Conservation (phyloP, 2,329 filamentous ascomycete genomes). For the Byssochlamys sp. region DNA sequence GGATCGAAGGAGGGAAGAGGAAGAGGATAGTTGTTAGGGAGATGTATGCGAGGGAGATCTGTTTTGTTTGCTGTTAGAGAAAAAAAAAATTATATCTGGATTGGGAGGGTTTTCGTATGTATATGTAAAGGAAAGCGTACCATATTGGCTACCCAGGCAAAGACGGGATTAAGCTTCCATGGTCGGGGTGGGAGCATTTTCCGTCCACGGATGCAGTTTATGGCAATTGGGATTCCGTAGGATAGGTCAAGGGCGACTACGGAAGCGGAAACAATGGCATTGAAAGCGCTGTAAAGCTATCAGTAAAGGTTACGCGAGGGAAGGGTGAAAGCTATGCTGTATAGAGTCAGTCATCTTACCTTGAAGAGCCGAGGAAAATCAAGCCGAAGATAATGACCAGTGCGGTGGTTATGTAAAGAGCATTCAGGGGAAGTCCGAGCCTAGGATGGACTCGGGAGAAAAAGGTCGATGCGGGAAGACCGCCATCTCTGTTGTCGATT, state of each 20-base stretch:
- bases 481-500: slow-evolving; percentile 42
- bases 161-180: slow-evolving; percentile 45
- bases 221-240: slow-evolving; percentile 63
- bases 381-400: slow-evolving; percentile 59
- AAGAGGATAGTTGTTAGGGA: slow-evolving; percentile 65
- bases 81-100: background rate
- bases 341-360: slow-evolving; percentile 10
- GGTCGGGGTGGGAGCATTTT: slow-evolving; percentile 53
- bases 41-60: slow-evolving; percentile 53
- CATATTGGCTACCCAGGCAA: slow-evolving; percentile 54
- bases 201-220: slow-evolving; percentile 59
- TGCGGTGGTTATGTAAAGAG: slow-evolving; percentile 50
- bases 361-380: slow-evolving; percentile 57
- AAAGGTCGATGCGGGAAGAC: slow-evolving; percentile 51
- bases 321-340: too few relatives aligned
- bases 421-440: slow-evolving; percentile 57
- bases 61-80: slow-evolving; percentile 11
- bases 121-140: slow-evolving; percentile 19
- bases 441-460: slow-evolving; percentile 54
- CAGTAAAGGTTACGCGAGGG: background rate
- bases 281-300: slow-evolving; percentile 50
- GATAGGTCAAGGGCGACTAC: slow-evolving; percentile 63
- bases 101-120: too few relatives aligned
- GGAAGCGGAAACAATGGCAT: slow-evolving; percentile 60
- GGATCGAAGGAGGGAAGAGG: slow-evolving; percentile 60